Conservation (phyloP, 2,329 filamentous ascomycete species). For the Fusarium citri region DNA sequence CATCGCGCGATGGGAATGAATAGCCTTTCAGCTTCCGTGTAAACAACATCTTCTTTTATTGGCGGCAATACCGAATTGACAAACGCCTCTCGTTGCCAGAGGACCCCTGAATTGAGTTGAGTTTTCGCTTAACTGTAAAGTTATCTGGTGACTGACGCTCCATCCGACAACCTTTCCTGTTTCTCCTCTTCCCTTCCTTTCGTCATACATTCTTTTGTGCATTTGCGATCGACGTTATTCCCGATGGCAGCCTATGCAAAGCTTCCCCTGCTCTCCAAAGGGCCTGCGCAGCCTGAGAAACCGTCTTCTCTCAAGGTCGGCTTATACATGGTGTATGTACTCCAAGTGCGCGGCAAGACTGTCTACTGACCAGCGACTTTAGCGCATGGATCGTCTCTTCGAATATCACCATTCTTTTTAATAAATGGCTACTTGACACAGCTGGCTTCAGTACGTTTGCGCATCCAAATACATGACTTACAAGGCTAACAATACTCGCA, state of each 20-base stretch:
- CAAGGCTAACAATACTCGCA: background rate
- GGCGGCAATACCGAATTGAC: background rate
- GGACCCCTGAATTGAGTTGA: background rate
- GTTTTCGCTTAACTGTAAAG: background rate
- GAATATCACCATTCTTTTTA: constrained; percentile 13
- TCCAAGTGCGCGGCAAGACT: accelerated
- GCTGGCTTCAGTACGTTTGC: constrained; percentile 17
- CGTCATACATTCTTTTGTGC: background rate
- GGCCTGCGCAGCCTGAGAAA: background rate
- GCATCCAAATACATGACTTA: accelerated
- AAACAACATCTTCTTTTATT: background rate
- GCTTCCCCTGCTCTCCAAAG: background rate
- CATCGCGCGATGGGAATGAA: too few relatives aligned
- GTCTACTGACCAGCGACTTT: too few relatives aligned
- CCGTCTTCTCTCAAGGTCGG: background rate
- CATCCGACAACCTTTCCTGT: background rate
- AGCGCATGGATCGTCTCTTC: constrained; percentile 22
- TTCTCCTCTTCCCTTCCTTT: background rate
- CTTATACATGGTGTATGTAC: constrained; percentile 13
- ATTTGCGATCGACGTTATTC: too few relatives aligned
- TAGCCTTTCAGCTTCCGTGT: background rate
- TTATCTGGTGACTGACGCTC: background rate
- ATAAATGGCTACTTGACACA: constrained; percentile 20
- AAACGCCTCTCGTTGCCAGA: background rate
- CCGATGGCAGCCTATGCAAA: background rate